A percentile compares a stretch with the other conserved stretches of the same genome.
Conservation (phyloP, 352 stramenopile species). For the Phytophthora agathidicida region DNA sequence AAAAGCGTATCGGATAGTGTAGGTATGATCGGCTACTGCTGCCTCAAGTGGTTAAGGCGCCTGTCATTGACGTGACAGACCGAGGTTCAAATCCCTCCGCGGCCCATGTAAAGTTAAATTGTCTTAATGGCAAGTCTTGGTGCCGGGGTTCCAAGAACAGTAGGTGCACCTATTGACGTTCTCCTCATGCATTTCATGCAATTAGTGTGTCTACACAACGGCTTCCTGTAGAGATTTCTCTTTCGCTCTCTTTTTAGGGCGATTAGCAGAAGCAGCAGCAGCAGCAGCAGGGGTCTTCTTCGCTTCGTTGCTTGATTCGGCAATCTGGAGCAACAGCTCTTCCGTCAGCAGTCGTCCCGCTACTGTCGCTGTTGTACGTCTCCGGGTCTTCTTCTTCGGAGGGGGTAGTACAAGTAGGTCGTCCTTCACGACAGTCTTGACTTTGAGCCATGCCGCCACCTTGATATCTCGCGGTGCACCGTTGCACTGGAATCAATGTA, state of each 20-base stretch:
- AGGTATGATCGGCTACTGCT: neutral
- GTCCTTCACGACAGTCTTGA: neutral
- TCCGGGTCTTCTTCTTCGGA: neutral
- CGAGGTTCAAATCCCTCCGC: neutral
- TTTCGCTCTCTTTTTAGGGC: neutral
- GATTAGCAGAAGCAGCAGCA: too few species aligned
- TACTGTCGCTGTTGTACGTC: neutral
- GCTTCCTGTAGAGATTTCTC: neutral
- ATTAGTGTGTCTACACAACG: neutral
- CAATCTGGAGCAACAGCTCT: neutral
- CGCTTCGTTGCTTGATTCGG: too few species aligned
- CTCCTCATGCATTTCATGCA: neutral
- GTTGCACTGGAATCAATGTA: neutral
- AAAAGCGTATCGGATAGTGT: neutral
- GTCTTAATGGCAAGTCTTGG: neutral
- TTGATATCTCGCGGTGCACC: neutral
- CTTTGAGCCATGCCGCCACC: neutral
- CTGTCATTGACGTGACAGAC: conserved; percentile 4
- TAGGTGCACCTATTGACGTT: neutral
- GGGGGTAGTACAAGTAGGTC: neutral
- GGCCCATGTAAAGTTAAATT: conserved; percentile 4
- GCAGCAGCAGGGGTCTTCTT: neutral
- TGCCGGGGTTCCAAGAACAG: conserved; percentile 2
- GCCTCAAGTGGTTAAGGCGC: conserved; percentile 3
- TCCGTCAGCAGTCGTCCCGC: conserved; percentile 4